Evolutionary conservation across 2,329 filamentous ascomycete species (phyloP), one percentile per base, ranked within the genome.

Genomic region (Rhynchosporium agropyri): DNA sequence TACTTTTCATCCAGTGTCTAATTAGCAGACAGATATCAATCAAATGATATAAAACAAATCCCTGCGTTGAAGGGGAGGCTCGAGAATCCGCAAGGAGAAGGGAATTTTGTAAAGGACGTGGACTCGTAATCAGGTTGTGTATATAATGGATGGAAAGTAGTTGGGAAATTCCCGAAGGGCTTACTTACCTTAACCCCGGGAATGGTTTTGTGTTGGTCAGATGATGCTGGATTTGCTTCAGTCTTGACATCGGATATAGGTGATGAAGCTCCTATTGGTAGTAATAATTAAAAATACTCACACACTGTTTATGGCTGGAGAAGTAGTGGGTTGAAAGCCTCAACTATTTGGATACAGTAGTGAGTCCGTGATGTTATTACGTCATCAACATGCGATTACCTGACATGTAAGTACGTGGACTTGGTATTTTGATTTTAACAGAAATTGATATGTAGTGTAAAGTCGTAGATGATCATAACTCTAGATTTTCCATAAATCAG

Each of bases 1-100:
- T 70, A 10, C 61, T 70, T 33, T 38, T 12, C 43, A 36, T 13
- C 9, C 20, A 7, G 33, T 45, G 26, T 26, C n/a, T 54, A 13
- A 49, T 55, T 20, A 58, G 61, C 48, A 29, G 20, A 20, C 20
- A 20, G 20, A 20, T 20, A 20, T 20, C 20, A 20, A 20, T 1
- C 20, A 20, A 20, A 20, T 20, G 20, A 20, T 20, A 20, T 20
- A 20, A 20, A 20, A 20, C 20, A 20, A 20, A 20, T 20, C 20
- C 20, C 20, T 20, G 20, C 20, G 29, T 51, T 51, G 51, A 12
- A 15, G 9, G 20, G 12, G 8, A 8, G n/a, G 42, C 4, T 48
- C 12, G 40, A 31, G 28, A 26, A 10, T 40, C 15, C 4, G 28
- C 2, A 48, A n/a, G n/a, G 54, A 12, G 29, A 28, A 53, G 20